A percentile compares a stretch with the other conserved stretches of the same genome.
These are phyloP conservation scores for Salinomyces thailandicus DNA, from an alignment of 2,329 filamentous ascomycete genomes.

Conservation along the genomic window DNA sequence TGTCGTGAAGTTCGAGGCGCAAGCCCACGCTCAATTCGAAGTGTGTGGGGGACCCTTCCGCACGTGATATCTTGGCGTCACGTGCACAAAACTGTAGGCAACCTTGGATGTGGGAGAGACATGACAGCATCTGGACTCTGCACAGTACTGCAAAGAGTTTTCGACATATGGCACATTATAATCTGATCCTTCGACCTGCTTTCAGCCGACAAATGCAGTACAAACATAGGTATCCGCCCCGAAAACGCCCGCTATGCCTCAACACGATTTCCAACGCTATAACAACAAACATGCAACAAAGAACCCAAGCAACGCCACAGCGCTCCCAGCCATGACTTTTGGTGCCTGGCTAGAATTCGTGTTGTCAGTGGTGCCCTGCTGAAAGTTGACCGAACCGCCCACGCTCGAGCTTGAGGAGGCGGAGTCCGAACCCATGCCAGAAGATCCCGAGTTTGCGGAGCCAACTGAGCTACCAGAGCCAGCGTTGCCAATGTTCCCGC, in stretches of 20 bases:
- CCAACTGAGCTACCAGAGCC: conserved; percentile 13
- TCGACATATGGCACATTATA: no score
- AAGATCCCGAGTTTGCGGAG: conserved; percentile 7
- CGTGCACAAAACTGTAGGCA: no score
- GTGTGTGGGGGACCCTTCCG: background rate
- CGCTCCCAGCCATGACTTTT: conserved; percentile 26
- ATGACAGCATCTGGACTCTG: no score
- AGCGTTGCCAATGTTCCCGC: conserved; percentile 32
- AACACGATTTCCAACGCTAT: background rate
- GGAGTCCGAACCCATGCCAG: conserved; percentile 7
- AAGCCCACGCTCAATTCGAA: conserved; percentile 3
- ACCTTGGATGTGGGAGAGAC: no score
- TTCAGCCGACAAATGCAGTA: background rate
- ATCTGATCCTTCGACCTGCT: no score
- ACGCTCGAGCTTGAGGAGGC: conserved; percentile 11
- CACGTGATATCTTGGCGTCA: background rate
- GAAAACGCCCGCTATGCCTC: conserved; percentile 6
- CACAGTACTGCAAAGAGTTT: no score
- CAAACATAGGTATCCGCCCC: no score
- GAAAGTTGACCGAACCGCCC: conserved; percentile 16
- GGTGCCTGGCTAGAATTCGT: conserved; percentile 17
- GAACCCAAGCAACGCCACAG: conserved; percentile 28
- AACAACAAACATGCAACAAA: conserved; percentile 24
- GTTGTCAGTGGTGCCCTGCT: conserved; percentile 14
- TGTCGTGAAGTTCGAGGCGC: background rate